Conservation (phyloP, 2,329 filamentous ascomycete species). For the Cyanodermella asteris region DNA sequence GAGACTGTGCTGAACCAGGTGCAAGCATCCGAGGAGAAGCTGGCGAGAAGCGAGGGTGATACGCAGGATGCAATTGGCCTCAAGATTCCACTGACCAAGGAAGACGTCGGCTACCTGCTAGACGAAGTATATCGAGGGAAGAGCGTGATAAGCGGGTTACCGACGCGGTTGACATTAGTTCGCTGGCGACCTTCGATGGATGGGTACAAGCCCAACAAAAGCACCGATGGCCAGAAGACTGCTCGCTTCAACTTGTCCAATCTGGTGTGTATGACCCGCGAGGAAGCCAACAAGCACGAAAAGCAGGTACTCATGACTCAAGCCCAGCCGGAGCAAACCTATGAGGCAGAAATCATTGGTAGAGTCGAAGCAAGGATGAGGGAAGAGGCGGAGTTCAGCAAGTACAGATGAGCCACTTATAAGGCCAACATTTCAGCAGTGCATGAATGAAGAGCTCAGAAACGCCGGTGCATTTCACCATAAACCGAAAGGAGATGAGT, state of each 20-base stretch:
- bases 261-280: constrained; percentile 79
- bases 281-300: constrained; percentile 64
- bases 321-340: constrained; percentile 49
- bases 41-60: constrained; percentile 35
- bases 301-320: constrained; percentile 52
- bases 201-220: constrained; percentile 39
- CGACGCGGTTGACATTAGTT: constrained; percentile 57
- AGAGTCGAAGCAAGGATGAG: constrained; percentile 43
- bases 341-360: constrained; percentile 43
- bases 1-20: constrained; percentile 57
- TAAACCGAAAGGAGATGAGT: no score
- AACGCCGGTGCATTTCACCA: no score
- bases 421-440: constrained; percentile 16
- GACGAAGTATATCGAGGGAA: constrained; percentile 76
- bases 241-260: constrained; percentile 48
- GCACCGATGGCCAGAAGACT: constrained; percentile 52
- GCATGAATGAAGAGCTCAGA: no score
- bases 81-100: constrained; percentile 53
- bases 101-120: constrained; percentile 68
- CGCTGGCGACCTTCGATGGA: constrained; percentile 50
- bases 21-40: constrained; percentile 57
- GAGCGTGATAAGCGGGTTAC: constrained; percentile 61
- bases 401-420: constrained; percentile 27
- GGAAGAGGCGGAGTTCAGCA: constrained; percentile 39
- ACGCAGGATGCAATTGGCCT: constrained; percentile 42